phyloP scores from a whole-genome alignment of 2,329 filamentous ascomycete species.

The Zymoseptoria passerinii region DNA sequence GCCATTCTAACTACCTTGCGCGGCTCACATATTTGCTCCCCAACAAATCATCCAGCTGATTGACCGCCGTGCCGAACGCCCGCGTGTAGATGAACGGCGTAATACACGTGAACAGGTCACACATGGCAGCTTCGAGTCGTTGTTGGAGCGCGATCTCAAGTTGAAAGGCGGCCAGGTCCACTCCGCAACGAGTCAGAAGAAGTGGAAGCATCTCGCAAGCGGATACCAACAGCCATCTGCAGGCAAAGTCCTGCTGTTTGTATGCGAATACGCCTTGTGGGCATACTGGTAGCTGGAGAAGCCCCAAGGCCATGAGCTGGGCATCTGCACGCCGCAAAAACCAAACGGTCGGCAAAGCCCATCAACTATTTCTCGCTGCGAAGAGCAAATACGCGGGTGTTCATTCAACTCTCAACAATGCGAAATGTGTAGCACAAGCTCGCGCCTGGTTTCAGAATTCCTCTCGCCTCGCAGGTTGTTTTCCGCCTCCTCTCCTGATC shows the following conservation, averaged over 20 bases:
- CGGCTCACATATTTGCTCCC: too few species aligned
- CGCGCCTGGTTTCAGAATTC: too few species aligned
- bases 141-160: not conserved
- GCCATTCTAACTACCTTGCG: too few species aligned
- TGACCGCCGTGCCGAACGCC: too few species aligned
- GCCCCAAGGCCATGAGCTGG: not conserved
- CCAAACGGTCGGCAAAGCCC: too few species aligned
- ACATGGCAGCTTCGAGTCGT: not conserved
- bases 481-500: conserved; percentile 39
- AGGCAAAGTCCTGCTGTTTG: not conserved
- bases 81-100: not conserved
- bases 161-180: not conserved
- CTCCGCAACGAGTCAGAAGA: not conserved
- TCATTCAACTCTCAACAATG: too few species aligned
- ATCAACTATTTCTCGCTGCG: too few species aligned
- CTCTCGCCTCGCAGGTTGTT: too few species aligned
- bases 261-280: not conserved
- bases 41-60: too few species aligned
- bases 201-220: not conserved
- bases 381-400: too few species aligned
- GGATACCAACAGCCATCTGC: not conserved
- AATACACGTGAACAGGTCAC: not conserved
- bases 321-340: not conserved
- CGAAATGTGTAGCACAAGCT: too few species aligned
- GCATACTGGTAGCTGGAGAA: not conserved